These are phyloP conservation scores for Solanum gracilifrons DNA, from an alignment of 257 asterid genomes.

Conservation along the genomic window DNA sequence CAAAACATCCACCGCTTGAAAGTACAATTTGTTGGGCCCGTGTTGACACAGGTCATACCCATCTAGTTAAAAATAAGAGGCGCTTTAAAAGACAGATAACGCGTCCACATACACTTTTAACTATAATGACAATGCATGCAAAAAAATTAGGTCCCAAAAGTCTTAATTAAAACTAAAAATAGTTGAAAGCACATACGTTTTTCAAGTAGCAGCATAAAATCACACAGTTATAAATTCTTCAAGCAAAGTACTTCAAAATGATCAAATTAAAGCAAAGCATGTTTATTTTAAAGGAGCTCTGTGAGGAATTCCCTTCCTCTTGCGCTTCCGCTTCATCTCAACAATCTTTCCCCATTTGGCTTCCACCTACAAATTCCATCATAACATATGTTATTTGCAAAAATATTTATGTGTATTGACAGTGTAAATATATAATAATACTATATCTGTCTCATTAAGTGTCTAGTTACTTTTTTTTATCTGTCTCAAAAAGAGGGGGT, in stretches of 20 bases:
- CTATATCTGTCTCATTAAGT: not conserved
- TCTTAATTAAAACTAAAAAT: not conserved
- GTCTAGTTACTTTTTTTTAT: not conserved
- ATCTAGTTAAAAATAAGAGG: not conserved
- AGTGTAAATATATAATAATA: not conserved
- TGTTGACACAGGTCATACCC: too few species aligned
- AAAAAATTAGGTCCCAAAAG: not conserved
- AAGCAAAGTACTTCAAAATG: not conserved
- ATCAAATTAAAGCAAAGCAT: not conserved
- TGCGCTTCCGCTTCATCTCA: not conserved
- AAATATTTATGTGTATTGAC: not conserved
- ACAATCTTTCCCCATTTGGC: not conserved
- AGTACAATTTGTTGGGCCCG: too few species aligned
- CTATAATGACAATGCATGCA: not conserved
- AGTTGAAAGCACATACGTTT: not conserved
- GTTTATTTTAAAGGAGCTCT: not conserved
- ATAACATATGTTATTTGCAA: not conserved
- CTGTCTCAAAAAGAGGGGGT: not conserved
- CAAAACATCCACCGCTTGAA: too few species aligned
- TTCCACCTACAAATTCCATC: constrained; percentile 2
- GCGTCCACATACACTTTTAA: not conserved
- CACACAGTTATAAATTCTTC: not conserved
- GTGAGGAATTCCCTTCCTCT: constrained; percentile 5
- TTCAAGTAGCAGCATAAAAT: not conserved
- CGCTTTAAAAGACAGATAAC: not conserved